phyloP scores from a whole-genome alignment of 169 alveolate species.

The Plasmodium falciparum region DNA sequence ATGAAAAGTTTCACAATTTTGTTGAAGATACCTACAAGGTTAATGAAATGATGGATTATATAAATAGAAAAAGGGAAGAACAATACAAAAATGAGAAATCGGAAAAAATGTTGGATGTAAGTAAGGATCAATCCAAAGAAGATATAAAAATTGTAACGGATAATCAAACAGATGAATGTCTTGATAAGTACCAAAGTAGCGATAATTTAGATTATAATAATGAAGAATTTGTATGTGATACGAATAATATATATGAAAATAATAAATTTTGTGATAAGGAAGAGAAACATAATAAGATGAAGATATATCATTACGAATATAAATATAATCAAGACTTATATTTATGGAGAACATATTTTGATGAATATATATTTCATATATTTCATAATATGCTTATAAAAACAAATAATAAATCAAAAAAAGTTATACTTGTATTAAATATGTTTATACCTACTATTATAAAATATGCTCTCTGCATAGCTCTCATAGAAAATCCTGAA shows the following conservation, averaged over 20 bases:
- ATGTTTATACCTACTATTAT: slow-evolving; percentile 72
- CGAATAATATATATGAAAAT: neutral
- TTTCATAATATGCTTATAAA: slow-evolving; percentile 29
- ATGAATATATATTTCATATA: slow-evolving; percentile 40
- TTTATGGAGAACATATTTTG: slow-evolving; percentile 65
- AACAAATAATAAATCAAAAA: slow-evolving; percentile 54
- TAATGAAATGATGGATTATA: slow-evolving; percentile 21
- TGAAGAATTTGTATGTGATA: neutral
- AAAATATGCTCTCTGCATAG: slow-evolving; percentile 67
- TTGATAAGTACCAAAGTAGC: too few species aligned
- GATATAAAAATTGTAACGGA: neutral
- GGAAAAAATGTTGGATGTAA: neutral
- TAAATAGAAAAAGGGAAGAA: slow-evolving; percentile 2
- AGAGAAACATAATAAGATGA: slow-evolving; percentile 3
- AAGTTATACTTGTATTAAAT: slow-evolving; percentile 59
- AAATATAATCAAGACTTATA: slow-evolving; percentile 44
- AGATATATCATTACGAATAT: slow-evolving; percentile 70
- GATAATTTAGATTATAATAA: neutral
- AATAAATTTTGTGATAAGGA: neutral
- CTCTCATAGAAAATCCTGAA: slow-evolving; percentile 53
- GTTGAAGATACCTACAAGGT: slow-evolving; percentile 9
- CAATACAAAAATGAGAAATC: neutral
- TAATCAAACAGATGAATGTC: neutral
- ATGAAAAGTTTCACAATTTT: slow-evolving; percentile 59
- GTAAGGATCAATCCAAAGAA: neutral